Evolutionary conservation across 2,329 filamentous ascomycete species (phyloP), one percentile per base, ranked within the genome.

Genomic region (Colletotrichum sp.): DNA sequence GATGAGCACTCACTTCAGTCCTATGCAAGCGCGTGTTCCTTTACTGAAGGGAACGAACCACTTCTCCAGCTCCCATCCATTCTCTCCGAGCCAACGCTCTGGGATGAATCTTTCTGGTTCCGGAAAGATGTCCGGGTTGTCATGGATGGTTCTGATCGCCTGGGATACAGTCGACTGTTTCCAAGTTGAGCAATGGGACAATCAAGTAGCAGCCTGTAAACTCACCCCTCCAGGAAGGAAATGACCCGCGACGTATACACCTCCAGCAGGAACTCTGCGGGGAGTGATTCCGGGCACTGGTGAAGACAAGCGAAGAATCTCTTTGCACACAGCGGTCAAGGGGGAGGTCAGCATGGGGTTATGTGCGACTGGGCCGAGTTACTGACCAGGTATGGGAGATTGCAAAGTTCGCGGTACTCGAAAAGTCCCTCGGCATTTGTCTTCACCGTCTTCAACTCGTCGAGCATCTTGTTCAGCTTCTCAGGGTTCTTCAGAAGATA

Each of bases 11-110:
- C 39, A 49, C 39, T 68, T 59, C 49, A 68, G 6, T 7, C 65
- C 65, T 21, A 68, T 24, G 49, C 65, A 68, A 8, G 65, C 49
- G 2, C 65, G 44, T 6, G 65, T 49, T 15, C 65, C 65, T 15
- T 68, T 68, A 24, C 65, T 68, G 28, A 68, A 68, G 15, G 65
- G 65, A 6, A 68, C 65, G 28, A 68, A 68, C 65, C 65, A 68
- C 28, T 68, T 68, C 65, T 68, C 65, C 0, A 57, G 13, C 7
- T 68, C 65, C 65, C 65, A 68, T 2, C 49, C 65, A 18, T 36
- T 18, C 30, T 26, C 36, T 8, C 55, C 55, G 6, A 70, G 55
- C 55, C 52, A 70, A 6, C 68, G 55, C 24, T 70, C 68, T 6
- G 68, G 68, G 2, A 49, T 30, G 7, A 70, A 70, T 2, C 39